Evolutionary conservation across 2,329 filamentous ascomycete genomes (phyloP), one percentile per base, ranked within the genome.

Genomic region (Gliomastix tumulicola): DNA sequence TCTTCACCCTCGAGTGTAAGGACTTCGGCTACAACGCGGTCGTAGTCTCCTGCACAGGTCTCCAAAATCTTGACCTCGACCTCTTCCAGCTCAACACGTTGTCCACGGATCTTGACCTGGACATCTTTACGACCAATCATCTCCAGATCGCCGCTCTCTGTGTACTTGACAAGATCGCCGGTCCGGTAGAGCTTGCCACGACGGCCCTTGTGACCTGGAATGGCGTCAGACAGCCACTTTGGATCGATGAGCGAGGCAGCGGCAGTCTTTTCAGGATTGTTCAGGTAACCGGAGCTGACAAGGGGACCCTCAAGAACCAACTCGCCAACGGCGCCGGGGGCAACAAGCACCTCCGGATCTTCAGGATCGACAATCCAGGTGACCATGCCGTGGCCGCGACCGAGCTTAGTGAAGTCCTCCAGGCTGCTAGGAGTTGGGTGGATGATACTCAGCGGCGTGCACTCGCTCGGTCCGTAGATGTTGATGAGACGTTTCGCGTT

Each of bases 231-330:
- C 57, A 31, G 9, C 40, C 23, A 83, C 1, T 53, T 42, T 0
- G 79, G 69, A 49, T 92, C 84, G 1, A 76, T 45, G 33, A 79
- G 64, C 42, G 78, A 79, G 1, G 59, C 61, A 19, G 60, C 61
- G 11, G 56, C 57, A 0, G 73, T 77, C 47, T 71, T 72, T 32
- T 62, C 57, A 1, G 57, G 55, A 31, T 76, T 66, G 39, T 70
- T 67, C 27, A 76, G 53, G 40, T 79, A 79, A 18, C 71, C 87
- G 25, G 71, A 68, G 28, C 78, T 79, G 7, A 95, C 77, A 58
- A 95, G 88, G 33, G 85, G 76, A 9, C 88, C 89, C 12, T 87
- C 88, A 54, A 94, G 92, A 50, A 85, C 92, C 6, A 94, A 68
- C 54, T 95, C 88, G 11, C 89, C 89, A 15, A 87, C 65, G 42